Base-by-base conservation (phyloP, 2,329 filamentous ascomycete genomes). In the Phialophora tarda region DNA sequence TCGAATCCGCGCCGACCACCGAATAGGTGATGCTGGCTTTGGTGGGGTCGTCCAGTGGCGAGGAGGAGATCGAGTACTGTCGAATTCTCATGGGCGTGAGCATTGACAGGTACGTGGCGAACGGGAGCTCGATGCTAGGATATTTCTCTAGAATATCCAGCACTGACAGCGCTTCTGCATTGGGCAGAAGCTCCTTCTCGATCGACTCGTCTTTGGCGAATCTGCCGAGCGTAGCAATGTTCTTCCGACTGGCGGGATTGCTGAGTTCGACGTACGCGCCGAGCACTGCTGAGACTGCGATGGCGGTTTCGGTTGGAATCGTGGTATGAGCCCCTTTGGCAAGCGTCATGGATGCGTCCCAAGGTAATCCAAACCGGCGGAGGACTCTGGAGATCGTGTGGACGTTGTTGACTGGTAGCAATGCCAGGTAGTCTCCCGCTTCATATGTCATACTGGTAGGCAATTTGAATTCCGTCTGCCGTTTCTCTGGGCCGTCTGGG, bases 61-160 rank as follows among this genome's bases (percentile, higher is more conserved):
- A 91, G 0, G 90, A 92, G 0, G 90, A 92, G 73, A 93, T 92
- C 34, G 88, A 91, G 80, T 93, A 93, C 76, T 91, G 89, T n/a
- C 90, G 85, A 47, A 91, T 83, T 30, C 90, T 87, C 88, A 95
- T 91, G 0, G 91, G 89, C 1, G 90, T 89, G 0, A 93, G 84
- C 82, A 92, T 89, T 38, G 83, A 82, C 7, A 95, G 82, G 79
- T 90, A 94, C 21, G 85, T 79, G 3, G 84, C 84, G 26, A 95
- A 83, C 0, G 90, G 83, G 0, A 94, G 77, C 2, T 84, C 78
- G 34, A 91, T 81, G 0, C 81, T 77, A 0, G 85, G 82, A 74
- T 88, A 89, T 11, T 83, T 81, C 73, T 91, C 88, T 0, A 94
- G 82, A 1, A 94, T 81, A 67, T 93, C 89, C 6, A 94, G 81